Evolutionary conservation across 1,284 basidiomycete genomes (phyloP).

Genomic region (Vanrija sp.): DNA sequence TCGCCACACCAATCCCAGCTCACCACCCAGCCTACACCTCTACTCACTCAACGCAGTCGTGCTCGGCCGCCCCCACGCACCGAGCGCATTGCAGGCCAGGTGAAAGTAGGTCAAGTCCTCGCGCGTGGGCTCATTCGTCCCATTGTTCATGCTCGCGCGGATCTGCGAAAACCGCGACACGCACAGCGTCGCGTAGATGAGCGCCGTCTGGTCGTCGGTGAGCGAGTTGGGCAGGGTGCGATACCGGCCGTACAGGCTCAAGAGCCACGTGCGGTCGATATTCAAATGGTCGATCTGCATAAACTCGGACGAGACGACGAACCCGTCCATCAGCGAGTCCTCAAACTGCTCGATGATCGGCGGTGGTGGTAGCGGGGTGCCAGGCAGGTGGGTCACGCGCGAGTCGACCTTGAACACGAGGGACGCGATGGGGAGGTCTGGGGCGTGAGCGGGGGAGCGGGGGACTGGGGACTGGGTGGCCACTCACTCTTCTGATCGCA

Average conservation of each 20-base stretch:
- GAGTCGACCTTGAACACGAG: constrained; percentile 16
- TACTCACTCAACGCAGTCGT: constrained; percentile 21
- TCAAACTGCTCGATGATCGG: constrained; percentile 11
- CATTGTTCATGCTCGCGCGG: neutral
- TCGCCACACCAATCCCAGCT: neutral
- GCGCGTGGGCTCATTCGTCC: neutral
- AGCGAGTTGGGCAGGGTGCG: constrained; percentile 20
- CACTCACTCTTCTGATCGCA: constrained; percentile 5
- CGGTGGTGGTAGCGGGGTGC: constrained; percentile 10
- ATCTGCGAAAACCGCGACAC: constrained; percentile 15
- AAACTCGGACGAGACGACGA: constrained; percentile 7
- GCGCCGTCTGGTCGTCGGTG: constrained; percentile 19
- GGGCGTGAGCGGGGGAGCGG: neutral
- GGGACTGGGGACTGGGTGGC: no score
- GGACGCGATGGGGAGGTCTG: constrained; percentile 5
- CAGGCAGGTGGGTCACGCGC: constrained; percentile 6
- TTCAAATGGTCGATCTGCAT: neutral
- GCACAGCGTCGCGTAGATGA: constrained; percentile 23
- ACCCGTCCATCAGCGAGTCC: constrained; percentile 17
- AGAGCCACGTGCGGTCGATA: constrained; percentile 3
- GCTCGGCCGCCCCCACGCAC: constrained; percentile 20
- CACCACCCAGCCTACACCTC: neutral
- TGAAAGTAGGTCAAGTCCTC: constrained; percentile 31
- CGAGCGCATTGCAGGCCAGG: constrained; percentile 20
- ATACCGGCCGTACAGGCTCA: constrained; percentile 17